Conservation (phyloP, 495 filamentous ascomycete genomes). For the Neurospora tetrasperma region DNA sequence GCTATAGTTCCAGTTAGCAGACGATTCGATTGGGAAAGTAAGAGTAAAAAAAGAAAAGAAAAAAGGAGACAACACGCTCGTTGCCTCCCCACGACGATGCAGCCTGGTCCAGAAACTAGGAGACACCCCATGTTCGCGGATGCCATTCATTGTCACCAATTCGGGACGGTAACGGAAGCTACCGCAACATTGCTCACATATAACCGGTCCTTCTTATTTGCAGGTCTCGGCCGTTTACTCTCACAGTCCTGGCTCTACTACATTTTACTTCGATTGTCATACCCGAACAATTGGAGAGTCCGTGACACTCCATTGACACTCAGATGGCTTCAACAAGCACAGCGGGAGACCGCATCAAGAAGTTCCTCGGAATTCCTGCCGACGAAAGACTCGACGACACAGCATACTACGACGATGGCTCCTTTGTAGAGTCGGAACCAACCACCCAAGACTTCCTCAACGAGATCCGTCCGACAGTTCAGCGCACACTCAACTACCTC, state of each 20-base stretch:
- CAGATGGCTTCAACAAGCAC: constrained; percentile 8
- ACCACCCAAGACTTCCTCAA: constrained; percentile 56
- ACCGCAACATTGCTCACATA: constrained; percentile 10
- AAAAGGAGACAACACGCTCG: neutral
- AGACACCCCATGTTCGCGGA: neutral
- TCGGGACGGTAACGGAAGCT: neutral
- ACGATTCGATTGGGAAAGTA: neutral
- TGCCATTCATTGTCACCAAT: neutral
- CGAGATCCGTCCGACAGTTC: constrained; percentile 42
- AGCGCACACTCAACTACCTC: constrained; percentile 44
- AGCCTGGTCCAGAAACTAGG: neutral
- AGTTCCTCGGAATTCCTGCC: constrained; percentile 20
- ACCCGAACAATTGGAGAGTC: neutral
- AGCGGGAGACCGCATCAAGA: constrained; percentile 17
- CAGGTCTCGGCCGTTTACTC: neutral
- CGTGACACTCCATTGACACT: neutral
- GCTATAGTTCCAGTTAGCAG: neutral
- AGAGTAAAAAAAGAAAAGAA: no score
- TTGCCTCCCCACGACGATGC: neutral
- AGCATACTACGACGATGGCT: constrained; percentile 33
- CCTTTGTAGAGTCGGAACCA: constrained; percentile 71
- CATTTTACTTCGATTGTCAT: neutral
- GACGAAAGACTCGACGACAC: constrained; percentile 15
- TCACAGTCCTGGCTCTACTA: neutral
- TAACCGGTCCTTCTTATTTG: neutral